Base-by-base conservation (phyloP, 139 green algal species). In the Volvox reticuliferus region DNA sequence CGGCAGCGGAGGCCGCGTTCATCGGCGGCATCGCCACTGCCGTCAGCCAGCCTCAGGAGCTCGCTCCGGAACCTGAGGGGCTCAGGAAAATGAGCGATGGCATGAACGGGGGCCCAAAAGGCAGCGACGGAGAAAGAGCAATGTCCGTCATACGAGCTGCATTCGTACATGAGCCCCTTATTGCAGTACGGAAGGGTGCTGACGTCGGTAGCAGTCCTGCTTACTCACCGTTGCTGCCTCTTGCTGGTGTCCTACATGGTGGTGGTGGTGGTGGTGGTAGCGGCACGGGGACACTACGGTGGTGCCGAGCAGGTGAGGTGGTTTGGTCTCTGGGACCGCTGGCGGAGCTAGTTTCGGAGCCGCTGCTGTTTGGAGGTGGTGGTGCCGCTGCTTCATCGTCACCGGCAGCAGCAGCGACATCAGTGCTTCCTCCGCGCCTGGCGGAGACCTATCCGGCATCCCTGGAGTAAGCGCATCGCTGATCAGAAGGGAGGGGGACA, bases 261-360 rank as follows among this genome's bases (percentile, higher is more conserved):
- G 76, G 76, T 36, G 32, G 30, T 30, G 76, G 30, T 19, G 76
- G 76, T 30, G 33, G 76, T 73, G 76, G 76, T 14, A 36, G 37
- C 78, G 28, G 78, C 36, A 67, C 18, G 18, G 36, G 20, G 36
- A 35, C 78, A 16, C 69, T 89, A 35, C 69, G 69, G 0, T 89
- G 84, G 84, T 67, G 68, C 33, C 0, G 22, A 0, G 26, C 68
- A 3, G 28, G 1, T 12, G 69, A 73, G 69, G 26, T 61, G 69
- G 36, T 89, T 0, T 89, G 84, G 84, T 33, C 28, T 6, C 37
- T 89, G 84, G 84, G 84, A 0, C 84, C 69, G 35, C 24, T 89
- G 35, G 30, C 30, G 61, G 81, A 26, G n/a, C 17, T 61, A 0
- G 79, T 73, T 17, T 12, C 20, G 79, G 79, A 85, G 44, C 55